Conservation (phyloP, 108 stramenopile genomes). For the Skeletonema menzelii region DNA sequence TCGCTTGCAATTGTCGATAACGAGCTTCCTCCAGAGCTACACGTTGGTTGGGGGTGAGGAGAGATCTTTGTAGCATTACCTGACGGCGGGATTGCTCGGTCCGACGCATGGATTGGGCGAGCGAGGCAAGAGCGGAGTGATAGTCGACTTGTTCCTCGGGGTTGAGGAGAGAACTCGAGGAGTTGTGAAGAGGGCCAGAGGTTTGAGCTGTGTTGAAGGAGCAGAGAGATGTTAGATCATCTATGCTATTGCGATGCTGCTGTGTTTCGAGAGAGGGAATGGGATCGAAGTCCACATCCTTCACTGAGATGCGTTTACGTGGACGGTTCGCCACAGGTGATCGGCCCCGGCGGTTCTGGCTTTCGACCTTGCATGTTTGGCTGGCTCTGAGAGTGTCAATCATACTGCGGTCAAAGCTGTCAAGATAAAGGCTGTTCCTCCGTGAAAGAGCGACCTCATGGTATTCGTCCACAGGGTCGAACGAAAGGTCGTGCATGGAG, state of each 20-base stretch:
- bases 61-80: constrained; percentile 25
- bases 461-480: neutral
- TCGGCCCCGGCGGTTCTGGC: neutral
- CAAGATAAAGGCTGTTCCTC: neutral
- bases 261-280: neutral
- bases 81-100: constrained; percentile 37
- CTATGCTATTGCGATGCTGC: neutral
- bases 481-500: neutral
- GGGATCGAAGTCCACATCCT: constrained; percentile 2
- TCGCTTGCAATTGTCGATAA: neutral
- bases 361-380: too few relatives aligned
- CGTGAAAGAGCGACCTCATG: neutral
- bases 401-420: neutral
- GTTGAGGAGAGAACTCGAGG: neutral
- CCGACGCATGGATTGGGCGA: constrained; percentile 43
- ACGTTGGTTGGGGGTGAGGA: neutral
- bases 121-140: constrained; percentile 27
- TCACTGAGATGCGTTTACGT: neutral
- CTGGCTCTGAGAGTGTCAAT: neutral
- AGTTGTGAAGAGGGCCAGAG: neutral
- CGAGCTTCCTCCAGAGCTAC: neutral
- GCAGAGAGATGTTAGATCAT: neutral
- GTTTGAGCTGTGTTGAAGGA: neutral
- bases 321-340: neutral
- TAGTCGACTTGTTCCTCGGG: constrained; percentile 4